phyloP scores from a whole-genome alignment of 345 rosid species.

The thale cress (Arabidopsis thaliana) region DNA sequence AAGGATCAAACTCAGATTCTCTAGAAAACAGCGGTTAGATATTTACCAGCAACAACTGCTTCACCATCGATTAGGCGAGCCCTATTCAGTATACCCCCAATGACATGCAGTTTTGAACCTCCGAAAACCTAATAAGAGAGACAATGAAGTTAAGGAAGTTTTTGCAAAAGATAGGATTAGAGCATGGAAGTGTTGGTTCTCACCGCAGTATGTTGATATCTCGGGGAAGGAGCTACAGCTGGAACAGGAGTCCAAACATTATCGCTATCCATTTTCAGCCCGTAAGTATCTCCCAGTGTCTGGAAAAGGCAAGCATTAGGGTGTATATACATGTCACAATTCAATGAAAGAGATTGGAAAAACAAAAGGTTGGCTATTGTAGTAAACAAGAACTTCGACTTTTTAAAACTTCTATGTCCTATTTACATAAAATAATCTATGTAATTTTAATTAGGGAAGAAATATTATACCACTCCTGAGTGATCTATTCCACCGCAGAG shows the following conservation, averaged over 20 bases:
- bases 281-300: constrained; percentile 84
- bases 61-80: constrained; percentile 66
- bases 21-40: constrained; percentile 22
- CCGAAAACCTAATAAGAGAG: constrained; percentile 65
- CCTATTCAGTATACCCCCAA: constrained; percentile 69
- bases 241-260: constrained; percentile 86
- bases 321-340: not conserved
- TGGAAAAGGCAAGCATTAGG: constrained; percentile 42
- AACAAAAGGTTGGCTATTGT: not conserved
- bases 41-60: constrained; percentile 71
- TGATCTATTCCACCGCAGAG: constrained; percentile 86
- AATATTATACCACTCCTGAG: constrained; percentile 61
- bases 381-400: not conserved
- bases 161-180: not conserved
- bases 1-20: not conserved
- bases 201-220: constrained; percentile 85
- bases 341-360: not conserved
- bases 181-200: constrained; percentile 37
- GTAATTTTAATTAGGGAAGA: not conserved
- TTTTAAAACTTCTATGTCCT: not conserved
- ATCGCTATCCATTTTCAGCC: constrained; percentile 65
- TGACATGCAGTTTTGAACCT: constrained; percentile 75
- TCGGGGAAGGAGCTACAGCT: constrained; percentile 69
- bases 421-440: not conserved
- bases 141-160: not conserved